Evolutionary conservation across 768 basidiomycete genomes (phyloP).

Genomic region (Lactarius deliciosus): DNA sequence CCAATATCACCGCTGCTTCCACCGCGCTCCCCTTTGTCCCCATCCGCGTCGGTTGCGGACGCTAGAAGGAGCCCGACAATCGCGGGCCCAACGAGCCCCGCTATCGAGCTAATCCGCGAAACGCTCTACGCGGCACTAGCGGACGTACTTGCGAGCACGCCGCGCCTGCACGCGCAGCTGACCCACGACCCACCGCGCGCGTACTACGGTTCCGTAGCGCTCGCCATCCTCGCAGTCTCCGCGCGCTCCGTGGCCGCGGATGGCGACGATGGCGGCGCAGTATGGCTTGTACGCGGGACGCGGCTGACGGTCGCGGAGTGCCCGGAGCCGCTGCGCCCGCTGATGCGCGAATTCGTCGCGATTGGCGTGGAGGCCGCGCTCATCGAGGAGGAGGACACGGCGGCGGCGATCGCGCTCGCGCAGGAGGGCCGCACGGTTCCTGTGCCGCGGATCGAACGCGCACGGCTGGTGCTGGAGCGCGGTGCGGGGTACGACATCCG

Average conservation of each 20-base stretch:
- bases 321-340: constrained; percentile 59
- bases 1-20: not conserved
- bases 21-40: no score
- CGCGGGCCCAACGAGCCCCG: constrained; percentile 46
- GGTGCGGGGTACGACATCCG: constrained; percentile 52
- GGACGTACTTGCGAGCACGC: constrained; percentile 59
- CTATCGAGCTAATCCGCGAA: constrained; percentile 79
- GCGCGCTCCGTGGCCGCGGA: constrained; percentile 49
- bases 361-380: constrained; percentile 53
- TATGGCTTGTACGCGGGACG: constrained; percentile 38
- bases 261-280: constrained; percentile 35
- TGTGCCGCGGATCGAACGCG: constrained; percentile 54
- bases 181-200: constrained; percentile 65
- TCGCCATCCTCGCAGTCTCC: constrained; percentile 71
- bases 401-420: constrained; percentile 46
- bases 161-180: constrained; percentile 55
- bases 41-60: no score
- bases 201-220: constrained; percentile 74
- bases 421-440: constrained; percentile 40
- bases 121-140: constrained; percentile 82
- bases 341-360: constrained; percentile 62
- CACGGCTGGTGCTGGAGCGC: constrained; percentile 54
- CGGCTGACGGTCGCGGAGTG: constrained; percentile 58
- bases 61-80: constrained; percentile 33
- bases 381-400: constrained; percentile 54